Base-by-base conservation (phyloP, 306 rosid genomes). In the Dalbergia cochinchinensis region DNA sequence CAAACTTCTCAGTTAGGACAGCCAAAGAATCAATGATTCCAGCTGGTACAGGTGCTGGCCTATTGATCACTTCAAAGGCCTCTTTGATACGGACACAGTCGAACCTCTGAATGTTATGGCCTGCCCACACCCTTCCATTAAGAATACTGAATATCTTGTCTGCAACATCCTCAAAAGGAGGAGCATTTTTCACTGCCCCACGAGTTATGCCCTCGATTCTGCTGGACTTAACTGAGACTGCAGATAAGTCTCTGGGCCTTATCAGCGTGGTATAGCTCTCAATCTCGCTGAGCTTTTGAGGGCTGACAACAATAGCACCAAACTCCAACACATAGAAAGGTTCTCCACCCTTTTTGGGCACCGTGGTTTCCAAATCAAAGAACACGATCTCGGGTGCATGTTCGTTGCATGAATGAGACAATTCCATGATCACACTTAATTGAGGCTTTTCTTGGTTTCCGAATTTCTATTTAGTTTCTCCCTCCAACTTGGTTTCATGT, bases 291-390 rank as follows among this genome's bases (percentile, higher is more conserved):
- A 96, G 93, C 69, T 90, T 96, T 39, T 77, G 71, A 0, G 96
- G 88, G 61, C 90, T 87, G 19, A 96, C 86, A 1, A 95, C 91
- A 58, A 95, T 95, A 9, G 99, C 99, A 8, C 99, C 99, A 54
- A 95, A 95, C 62, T 95, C 99, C 47, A 93, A 51, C 0, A 93
- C 90, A 83, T 87, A 86, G 79, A 95, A 92, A 42, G 87, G 72
- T n/a, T 90, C 88, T 55, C 98, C 94, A 6, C 58, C 60, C 59
- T 75, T 91, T 4, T 80, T 89, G n/a, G 98, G 98, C 16, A 95
- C 98, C 0, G 88, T 95, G 6, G 98, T 95, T 90, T 95, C 99
- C 71, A 95, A 83, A 87, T 95, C 99, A 51, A 95, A 95, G 90
- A 95, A 95, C 70, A 89, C 98, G 41, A 95, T 91, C 82, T 94